phyloP scores from a whole-genome alignment of 2,329 filamentous ascomycete genomes.

The Colletotrichum siamense region DNA sequence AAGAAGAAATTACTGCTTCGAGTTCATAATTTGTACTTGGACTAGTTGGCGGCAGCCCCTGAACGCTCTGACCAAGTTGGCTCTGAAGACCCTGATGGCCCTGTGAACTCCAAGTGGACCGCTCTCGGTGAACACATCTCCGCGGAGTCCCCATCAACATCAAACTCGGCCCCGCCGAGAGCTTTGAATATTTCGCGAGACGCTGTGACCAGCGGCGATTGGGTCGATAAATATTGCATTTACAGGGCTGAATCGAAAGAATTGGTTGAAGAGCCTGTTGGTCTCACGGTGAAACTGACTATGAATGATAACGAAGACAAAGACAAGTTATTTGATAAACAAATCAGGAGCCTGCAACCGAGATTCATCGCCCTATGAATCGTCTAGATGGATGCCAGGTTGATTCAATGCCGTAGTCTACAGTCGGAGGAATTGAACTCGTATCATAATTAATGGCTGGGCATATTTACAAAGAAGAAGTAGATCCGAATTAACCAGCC shows the following conservation, averaged over 20 bases:
- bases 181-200: background rate
- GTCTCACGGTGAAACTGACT: too few relatives aligned
- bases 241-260: accelerated
- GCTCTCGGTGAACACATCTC: background rate
- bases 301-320: too few relatives aligned
- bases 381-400: too few relatives aligned
- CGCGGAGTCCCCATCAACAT: background rate
- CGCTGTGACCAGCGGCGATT: background rate
- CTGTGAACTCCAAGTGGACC: background rate
- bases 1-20: background rate
- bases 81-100: background rate
- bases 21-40: background rate
- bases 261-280: too few relatives aligned
- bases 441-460: background rate
- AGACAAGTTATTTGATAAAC: accelerated
- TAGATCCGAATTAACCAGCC: background rate
- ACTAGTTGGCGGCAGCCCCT: background rate
- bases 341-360: too few relatives aligned
- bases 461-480: background rate
- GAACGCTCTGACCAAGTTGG: background rate
- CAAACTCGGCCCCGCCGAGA: background rate
- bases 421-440: background rate
- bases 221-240: accelerated
- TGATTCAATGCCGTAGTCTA: accelerated
- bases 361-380: too few relatives aligned